Conservation (phyloP, 2,329 filamentous ascomycete species). For the Ploettnerulaceae sp. region DNA sequence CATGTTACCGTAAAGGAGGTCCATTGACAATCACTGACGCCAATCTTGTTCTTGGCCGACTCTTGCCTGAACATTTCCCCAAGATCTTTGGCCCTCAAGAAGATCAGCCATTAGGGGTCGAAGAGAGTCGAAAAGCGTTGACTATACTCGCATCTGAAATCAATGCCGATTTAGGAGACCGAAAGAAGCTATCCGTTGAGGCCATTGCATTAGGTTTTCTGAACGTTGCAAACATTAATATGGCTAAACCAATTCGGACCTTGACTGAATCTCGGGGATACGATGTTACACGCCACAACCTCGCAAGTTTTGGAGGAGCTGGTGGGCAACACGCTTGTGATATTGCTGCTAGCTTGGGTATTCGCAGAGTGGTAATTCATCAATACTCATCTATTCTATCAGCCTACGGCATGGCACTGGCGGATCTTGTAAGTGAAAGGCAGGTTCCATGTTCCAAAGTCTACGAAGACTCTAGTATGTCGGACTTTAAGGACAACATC, state of each 20-base stretch:
- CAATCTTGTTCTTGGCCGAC: slow-evolving; percentile 76
- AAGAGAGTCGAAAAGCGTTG: slow-evolving; percentile 71
- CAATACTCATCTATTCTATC: slow-evolving; percentile 85
- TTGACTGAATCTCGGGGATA: slow-evolving; percentile 90
- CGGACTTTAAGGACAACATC: slow-evolving; percentile 52
- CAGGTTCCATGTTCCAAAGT: neutral
- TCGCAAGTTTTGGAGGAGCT: slow-evolving; percentile 88
- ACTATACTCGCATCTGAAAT: slow-evolving; percentile 72
- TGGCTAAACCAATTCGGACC: slow-evolving; percentile 85
- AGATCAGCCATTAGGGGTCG: slow-evolving; percentile 70
- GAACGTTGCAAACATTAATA: slow-evolving; percentile 84
- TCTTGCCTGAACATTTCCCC: slow-evolving; percentile 88
- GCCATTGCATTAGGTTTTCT: slow-evolving; percentile 88
- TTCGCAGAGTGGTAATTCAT: slow-evolving; percentile 80
- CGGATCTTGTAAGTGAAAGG: neutral
- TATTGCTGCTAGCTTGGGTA: slow-evolving; percentile 78
- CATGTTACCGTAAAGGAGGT: slow-evolving; percentile 85
- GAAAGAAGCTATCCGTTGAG: slow-evolving; percentile 69
- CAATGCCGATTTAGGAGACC: slow-evolving; percentile 70
- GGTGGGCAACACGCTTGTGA: slow-evolving; percentile 91
- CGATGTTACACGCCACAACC: slow-evolving; percentile 82
- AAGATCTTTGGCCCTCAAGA: slow-evolving; percentile 93
- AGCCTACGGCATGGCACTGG: slow-evolving; percentile 73
- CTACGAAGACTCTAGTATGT: neutral
- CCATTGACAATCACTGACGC: slow-evolving; percentile 92